Base-by-base conservation (phyloP, 345 rosid species). In the Acer saccharum region DNA sequence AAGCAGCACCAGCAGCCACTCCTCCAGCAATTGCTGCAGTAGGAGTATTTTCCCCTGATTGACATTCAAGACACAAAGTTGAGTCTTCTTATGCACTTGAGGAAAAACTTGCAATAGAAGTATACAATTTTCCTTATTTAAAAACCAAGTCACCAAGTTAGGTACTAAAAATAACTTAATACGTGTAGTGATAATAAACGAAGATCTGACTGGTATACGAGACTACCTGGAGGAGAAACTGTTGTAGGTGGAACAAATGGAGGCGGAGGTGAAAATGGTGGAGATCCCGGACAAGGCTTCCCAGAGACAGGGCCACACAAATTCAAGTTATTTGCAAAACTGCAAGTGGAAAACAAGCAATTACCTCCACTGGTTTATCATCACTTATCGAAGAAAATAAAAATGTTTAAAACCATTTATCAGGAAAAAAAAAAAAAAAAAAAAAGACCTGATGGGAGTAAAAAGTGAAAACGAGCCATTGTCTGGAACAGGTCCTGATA, bases 251-350 rank as follows among this genome's bases (percentile, higher is more conserved):
- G 95, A 66, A 89, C 87, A 88, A 97, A 93, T 32, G 99, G 98
- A 55, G 99, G 98, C 16, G 99, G 98, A 75, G 99, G 99, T 75
- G 99, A 90, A 84, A 96, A 96, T 27, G 99, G 99, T 41, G 95
- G 99, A 79, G 99, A 96, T 65, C 99, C 98, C 41, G 98, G 97
- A 88, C 99, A 97, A 74, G 99, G 93, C 62, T 71, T 90, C 73
- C 93, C 93, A 73, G 97, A 91, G 65, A 92, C 95, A 4, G 94
- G 98, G 54, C 99, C 99, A 88, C 99, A 97, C 4, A 97, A 87
- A 82, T 87, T 86, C 83, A 87, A 79, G 87, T 97, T 97, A 81
- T 94, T 92, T n/a, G 93, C 96, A 85, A 97, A 97, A 91, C 98
- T 97, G 89, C 89, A 90, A 72, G 63, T 25, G 62, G 71, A 21